These are phyloP conservation scores for Aureobasidium pullulans DNA, from an alignment of 2,329 filamentous ascomycete species.

Conservation along the genomic window DNA sequence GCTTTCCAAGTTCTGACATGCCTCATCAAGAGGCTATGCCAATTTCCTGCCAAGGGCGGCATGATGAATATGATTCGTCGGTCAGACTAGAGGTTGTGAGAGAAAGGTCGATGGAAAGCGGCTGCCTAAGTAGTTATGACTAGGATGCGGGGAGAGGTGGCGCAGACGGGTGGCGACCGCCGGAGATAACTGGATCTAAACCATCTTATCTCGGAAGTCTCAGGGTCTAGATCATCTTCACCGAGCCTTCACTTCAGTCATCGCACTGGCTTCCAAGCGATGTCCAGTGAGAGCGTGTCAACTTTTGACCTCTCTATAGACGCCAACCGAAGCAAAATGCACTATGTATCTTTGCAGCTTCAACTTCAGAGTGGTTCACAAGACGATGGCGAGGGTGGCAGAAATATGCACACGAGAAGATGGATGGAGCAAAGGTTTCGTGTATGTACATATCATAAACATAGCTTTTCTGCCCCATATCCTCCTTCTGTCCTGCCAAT, in stretches of 20 bases:
- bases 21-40: conserved; percentile 29
- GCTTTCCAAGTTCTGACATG: conserved; percentile 27
- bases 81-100: neutral
- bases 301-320: too few species aligned
- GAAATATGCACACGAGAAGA: too few species aligned
- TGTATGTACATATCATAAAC: conserved; percentile 10
- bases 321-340: too few species aligned
- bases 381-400: too few species aligned
- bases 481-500: conserved; percentile 4
- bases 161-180: neutral
- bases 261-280: too few species aligned
- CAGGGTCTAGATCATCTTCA: neutral
- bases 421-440: neutral
- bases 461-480: conserved; percentile 7
- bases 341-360: too few species aligned
- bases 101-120: neutral
- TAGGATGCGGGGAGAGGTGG: neutral
- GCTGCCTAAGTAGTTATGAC: neutral
- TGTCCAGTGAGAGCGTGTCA: too few species aligned
- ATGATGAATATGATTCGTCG: conserved; percentile 20
- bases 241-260: neutral
- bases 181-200: neutral
- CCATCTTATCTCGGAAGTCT: neutral
- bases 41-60: conserved; percentile 30
- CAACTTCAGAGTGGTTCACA: too few species aligned